Evolutionary conservation across 2,329 filamentous ascomycete genomes (phyloP), one percentile per base, ranked within the genome.

Genomic region (Gaeumannomyces tritici): DNA sequence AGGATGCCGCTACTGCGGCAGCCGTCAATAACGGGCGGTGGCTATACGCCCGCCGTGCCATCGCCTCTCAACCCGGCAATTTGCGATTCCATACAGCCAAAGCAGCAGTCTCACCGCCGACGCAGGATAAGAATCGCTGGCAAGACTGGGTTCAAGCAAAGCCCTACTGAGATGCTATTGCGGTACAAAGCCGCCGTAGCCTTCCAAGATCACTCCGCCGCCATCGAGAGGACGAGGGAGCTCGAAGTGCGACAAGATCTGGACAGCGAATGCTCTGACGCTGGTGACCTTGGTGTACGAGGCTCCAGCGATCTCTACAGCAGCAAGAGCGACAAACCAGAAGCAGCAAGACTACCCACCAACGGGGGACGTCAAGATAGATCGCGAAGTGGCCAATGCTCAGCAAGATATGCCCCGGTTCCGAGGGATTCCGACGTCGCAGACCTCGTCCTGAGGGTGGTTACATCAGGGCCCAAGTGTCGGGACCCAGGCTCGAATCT

Each of bases 61-160:
- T 62, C 65, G 62, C 64, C 70, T 66, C 68, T 64, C 62, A 62
- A 63, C 63, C 47, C 61, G 26, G 64, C 60, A 51, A 62, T 58
- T 51, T 60, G 62, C 60, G 58, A 63, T 60, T 42, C 63, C 62
- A 61, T 64, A 63, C 63, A 65, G 62, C 64, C 62, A 62, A 42
- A 26, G n/a, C 54, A 42, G 60, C 59, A 61, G 27, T 27, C 27
- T 21, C 24, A 33, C 28, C 29, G 1, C 54, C 47, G 27, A 26
- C 29, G 60, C 28, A 35, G 28, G 54, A 57, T 61, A 51, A 26
- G 51, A n/a, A 18, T 56, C 15, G 51, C 27, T 2, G 60, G 60
- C 8, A 55, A 18, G n/a, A n/a, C 60, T n/a, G 29, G 51, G 26
- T 54, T 54, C 3, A 57, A 57, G 54, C 60, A 56, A 54, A 61